Conservation (phyloP, 1,284 basidiomycete genomes). For the Cutaneotrichosporon cyanovorans region DNA sequence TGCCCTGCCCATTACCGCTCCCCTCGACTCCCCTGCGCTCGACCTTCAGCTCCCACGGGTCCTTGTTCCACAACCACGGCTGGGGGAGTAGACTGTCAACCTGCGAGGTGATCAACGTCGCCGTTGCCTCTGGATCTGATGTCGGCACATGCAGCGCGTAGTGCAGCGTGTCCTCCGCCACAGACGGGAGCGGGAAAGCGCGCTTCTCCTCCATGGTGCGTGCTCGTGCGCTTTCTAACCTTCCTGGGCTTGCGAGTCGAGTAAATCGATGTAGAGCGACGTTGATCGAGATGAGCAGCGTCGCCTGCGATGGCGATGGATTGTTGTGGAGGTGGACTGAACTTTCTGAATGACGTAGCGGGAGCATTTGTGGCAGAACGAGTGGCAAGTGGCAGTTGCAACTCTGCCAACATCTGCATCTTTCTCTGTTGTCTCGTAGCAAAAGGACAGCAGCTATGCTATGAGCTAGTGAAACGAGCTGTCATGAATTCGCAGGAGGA, state of each 20-base stretch:
- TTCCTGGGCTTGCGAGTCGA: no score
- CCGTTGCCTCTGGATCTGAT: slow-evolving; percentile 57
- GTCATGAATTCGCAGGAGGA: no score
- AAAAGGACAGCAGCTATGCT: no score
- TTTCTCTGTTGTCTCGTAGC: no score
- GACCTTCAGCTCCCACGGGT: slow-evolving; percentile 73
- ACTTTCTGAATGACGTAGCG: neutral
- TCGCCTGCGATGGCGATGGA: neutral
- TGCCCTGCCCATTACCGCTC: no score
- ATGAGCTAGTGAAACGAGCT: no score
- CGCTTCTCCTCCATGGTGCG: slow-evolving; percentile 17
- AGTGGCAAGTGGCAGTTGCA: neutral
- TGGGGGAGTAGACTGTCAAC: slow-evolving; percentile 55
- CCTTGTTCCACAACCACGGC: slow-evolving; percentile 78
- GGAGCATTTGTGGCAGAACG: no score
- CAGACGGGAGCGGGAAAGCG: slow-evolving; percentile 45
- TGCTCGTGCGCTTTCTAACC: neutral
- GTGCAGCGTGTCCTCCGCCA: slow-evolving; percentile 76
- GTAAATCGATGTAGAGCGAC: neutral
- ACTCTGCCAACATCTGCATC: no score
- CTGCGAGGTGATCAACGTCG: slow-evolving; percentile 58
- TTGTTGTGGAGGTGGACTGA: neutral
- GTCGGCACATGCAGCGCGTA: slow-evolving; percentile 59
- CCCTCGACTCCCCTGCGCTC: slow-evolving; percentile 40
- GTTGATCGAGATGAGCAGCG: neutral